A percentile compares a stretch with the other conserved stretches of the same genome.
Evolutionary conservation across 1,284 basidiomycete genomes (phyloP).

Genomic region (Cryptococcus sp.): DNA sequence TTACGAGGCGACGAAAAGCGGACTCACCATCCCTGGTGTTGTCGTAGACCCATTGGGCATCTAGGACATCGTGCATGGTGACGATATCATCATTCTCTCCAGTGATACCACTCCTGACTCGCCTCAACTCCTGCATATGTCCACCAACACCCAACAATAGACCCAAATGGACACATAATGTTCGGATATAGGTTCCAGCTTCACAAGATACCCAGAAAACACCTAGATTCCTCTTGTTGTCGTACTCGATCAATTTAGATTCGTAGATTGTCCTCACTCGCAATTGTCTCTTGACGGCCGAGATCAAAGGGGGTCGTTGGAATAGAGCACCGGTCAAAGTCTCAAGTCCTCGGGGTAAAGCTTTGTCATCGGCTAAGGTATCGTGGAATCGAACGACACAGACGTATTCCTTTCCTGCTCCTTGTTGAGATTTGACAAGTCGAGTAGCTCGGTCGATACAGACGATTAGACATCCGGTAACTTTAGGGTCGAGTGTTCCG

Average conservation of each 20-base stretch:
- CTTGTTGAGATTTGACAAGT: conserved; percentile 83
- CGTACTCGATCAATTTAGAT: conserved; percentile 93
- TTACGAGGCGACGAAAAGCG: not conserved
- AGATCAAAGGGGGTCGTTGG: conserved; percentile 97
- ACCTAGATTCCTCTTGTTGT: conserved; percentile 92
- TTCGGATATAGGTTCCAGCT: conserved; percentile 98
- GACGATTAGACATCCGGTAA: conserved; percentile 97
- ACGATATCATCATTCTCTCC: conserved; percentile 98
- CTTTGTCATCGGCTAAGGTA: conserved; percentile 70
- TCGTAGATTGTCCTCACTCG: conserved; percentile 97
- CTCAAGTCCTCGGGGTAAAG: conserved; percentile 88
- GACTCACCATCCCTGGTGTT: conserved; percentile 90
- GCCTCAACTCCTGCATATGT: conserved; percentile 98
- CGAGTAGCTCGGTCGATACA: conserved; percentile 99
- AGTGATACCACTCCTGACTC: conserved; percentile 93
- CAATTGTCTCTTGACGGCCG: conserved; percentile 97
- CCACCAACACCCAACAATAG: conserved; percentile 93
- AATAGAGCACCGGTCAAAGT: conserved; percentile 97
- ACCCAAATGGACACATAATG: conserved; percentile 95
- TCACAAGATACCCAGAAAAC: conserved; percentile 99
- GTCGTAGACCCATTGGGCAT: conserved; percentile 98
- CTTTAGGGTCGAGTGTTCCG: conserved; percentile 91
- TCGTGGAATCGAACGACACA: conserved; percentile 91
- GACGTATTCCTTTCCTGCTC: conserved; percentile 93
- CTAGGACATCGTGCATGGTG: conserved; percentile 99